Evolutionary conservation across 495 filamentous ascomycete genomes (phyloP), one percentile per base, ranked within the genome.

Genomic region (Paragyromitra xinjiangensis): DNA sequence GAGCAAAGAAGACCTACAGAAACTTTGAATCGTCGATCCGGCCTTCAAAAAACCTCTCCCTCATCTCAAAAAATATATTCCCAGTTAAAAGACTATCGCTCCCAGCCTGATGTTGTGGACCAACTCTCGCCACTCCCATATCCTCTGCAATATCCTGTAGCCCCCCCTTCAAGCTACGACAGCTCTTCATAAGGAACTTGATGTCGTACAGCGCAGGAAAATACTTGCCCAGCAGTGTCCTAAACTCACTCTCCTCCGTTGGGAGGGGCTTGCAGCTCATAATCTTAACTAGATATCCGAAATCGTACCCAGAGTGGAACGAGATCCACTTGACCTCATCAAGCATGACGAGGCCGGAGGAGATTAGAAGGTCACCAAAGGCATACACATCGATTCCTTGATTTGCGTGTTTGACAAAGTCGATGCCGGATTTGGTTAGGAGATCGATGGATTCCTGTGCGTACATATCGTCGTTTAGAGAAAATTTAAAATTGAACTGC

Each of bases 401-500:
- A 58, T 90, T 90, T 11, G 94, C 92, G 53, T 95, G 91, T 65
- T 90, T 88, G 34, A 86, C 83, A 80, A 98, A 97, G 84, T 99
- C 93, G 69, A 98, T 92, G 6, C 95, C 96, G 0, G 92, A 92
- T 69, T 93, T 91, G 62, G 90, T 89, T 1, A 98, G 86, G 78
- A 96, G 92, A 68, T 94, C 90, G 76, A 97, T 97, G 34, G 94
- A 98, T 40, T 93, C 91, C 81, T 96, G 90, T 50, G 93, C 93
- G 84, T 94, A 98, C 95, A 99, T 99, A 84, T 99, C 95, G 4
- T 93, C 89, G 77, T 95, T 90, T 9, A 97, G 87, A 3, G 93
- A 94, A 83, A 98, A 99, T 80, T 94, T 92, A 85, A 99, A 99
- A 85, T 99, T 98, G 87, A 99, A 99, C 77, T 97, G 94, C 95